Evolutionary conservation across 2,329 filamentous ascomycete genomes (phyloP).

Genomic region (Alternaria metachromatica): DNA sequence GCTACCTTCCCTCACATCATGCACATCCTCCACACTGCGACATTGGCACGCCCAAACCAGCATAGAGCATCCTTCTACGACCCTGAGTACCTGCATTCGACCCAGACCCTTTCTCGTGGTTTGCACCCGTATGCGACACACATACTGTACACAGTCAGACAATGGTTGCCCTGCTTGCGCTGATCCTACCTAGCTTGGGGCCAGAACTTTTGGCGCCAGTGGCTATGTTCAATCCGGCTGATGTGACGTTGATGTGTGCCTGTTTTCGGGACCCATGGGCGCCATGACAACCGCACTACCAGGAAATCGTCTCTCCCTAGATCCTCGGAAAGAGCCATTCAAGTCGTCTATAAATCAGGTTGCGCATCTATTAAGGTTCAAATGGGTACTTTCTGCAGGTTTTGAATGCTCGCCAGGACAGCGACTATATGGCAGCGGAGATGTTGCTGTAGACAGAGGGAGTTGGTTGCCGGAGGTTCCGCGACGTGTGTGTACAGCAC

Average conservation of each 20-base stretch:
- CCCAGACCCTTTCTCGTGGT: neutral
- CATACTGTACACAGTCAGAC: neutral
- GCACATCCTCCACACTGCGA: conserved; percentile 16
- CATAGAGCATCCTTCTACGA: neutral
- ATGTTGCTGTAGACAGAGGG: neutral
- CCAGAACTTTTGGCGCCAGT: conserved; percentile 17
- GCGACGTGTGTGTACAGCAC: neutral
- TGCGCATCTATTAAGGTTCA: neutral
- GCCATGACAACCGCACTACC: conserved; percentile 20
- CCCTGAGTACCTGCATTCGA: neutral
- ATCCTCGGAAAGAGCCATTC: neutral
- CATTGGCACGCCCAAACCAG: conserved; percentile 8
- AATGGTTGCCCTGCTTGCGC: neutral
- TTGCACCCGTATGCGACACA: neutral
- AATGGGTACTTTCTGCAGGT: neutral
- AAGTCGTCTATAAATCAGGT: neutral
- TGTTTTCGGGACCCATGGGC: conserved; percentile 2
- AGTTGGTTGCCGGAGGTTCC: neutral
- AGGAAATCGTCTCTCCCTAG: neutral
- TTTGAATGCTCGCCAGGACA: neutral
- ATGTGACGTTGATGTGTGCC: conserved; percentile 23
- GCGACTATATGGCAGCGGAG: neutral
- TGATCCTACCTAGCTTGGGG: neutral
- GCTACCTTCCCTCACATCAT: conserved; percentile 13
- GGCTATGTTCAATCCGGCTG: conserved; percentile 7